A percentile compares a stretch with the other conserved stretches of the same genome.
Evolutionary conservation across 169 alveolate species (phyloP).

Genomic region (Cryptosporidium bovis): DNA sequence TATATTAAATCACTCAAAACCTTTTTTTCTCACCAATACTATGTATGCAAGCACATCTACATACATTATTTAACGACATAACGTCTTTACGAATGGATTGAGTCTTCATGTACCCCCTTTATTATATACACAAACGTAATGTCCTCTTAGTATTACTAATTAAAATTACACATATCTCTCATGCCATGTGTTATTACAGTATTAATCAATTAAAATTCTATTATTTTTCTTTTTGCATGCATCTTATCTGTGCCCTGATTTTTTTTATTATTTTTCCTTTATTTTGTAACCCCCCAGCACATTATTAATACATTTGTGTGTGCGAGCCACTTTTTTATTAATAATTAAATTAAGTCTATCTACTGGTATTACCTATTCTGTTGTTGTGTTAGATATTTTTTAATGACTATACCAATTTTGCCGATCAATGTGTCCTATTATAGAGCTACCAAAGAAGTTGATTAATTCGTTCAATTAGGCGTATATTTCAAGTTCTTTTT

Average conservation of each 20-base stretch:
- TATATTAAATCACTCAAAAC: slow-evolving; percentile 48
- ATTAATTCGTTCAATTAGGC: too few species aligned
- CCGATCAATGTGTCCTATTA: too few species aligned
- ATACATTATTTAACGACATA: slow-evolving; percentile 70
- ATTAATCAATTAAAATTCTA: neutral
- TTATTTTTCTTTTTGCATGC: slow-evolving; percentile 13
- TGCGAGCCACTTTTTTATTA: too few species aligned
- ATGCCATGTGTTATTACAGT: neutral
- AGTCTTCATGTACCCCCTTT: slow-evolving; percentile 74
- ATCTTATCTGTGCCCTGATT: neutral
- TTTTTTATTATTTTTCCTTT: neutral
- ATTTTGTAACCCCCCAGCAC: too few species aligned
- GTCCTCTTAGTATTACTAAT: slow-evolving; percentile 34
- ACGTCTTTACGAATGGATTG: slow-evolving; percentile 67
- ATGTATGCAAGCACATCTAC: slow-evolving; percentile 76
- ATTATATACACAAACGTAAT: slow-evolving; percentile 57
- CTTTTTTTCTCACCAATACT: slow-evolving; percentile 33
- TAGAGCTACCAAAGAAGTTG: too few species aligned
- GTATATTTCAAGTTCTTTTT: too few species aligned
- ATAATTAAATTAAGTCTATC: too few species aligned
- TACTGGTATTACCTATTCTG: too few species aligned
- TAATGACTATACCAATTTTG: too few species aligned
- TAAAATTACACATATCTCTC: neutral
- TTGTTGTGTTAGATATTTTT: too few species aligned
- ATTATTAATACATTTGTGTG: too few species aligned